Base-by-base conservation (phyloP, 345 rosid genomes). In the Murraya paniculata region DNA sequence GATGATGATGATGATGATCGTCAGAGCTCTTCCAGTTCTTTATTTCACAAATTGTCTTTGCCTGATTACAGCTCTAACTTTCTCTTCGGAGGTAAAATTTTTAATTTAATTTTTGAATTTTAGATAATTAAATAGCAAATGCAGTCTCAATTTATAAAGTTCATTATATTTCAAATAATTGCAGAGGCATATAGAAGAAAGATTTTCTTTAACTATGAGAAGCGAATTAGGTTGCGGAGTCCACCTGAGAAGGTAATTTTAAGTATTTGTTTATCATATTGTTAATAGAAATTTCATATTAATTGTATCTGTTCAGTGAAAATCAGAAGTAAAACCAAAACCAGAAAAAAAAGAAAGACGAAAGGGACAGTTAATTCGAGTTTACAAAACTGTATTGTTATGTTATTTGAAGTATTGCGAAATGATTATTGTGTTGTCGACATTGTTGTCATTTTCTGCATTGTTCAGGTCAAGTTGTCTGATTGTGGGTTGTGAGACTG, bases 161-260 rank as follows among this genome's bases (percentile, higher is more conserved):
- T 36, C 2, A 11, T 73, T 28, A 8, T 67, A 74, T 41, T 74
- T 14, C 50, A 74, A 22, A 25, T 82, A 9, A 61, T 74, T 67
- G 61, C 89, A 96, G 99, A 96, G 57, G 88, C 89, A 31, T 90
- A 48, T 80, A 89, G 99, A 86, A 91, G 94, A 83, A 96, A 85
- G 81, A 81, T 96, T 75, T 96, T 96, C 90, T 96, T 94, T 76
- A 92, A 94, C 22, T 96, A 96, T 73, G 99, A 96, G 91, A 96
- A 96, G 86, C 91, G 99, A 65, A 85, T 96, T n/a, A 84, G 99
- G 82, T 72, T 94, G 77, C 91, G 87, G 68, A 96, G 99, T 82
- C 92, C 91, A 33, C 99, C 99, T 7, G 99, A 96, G 77, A 96
- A 96, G 97, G 99, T 95, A 41, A 77, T 61, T 45, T 25, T 11